Evolutionary conservation across 2,329 filamentous ascomycete genomes (phyloP).

Genomic region (Beauveria medogensis): DNA sequence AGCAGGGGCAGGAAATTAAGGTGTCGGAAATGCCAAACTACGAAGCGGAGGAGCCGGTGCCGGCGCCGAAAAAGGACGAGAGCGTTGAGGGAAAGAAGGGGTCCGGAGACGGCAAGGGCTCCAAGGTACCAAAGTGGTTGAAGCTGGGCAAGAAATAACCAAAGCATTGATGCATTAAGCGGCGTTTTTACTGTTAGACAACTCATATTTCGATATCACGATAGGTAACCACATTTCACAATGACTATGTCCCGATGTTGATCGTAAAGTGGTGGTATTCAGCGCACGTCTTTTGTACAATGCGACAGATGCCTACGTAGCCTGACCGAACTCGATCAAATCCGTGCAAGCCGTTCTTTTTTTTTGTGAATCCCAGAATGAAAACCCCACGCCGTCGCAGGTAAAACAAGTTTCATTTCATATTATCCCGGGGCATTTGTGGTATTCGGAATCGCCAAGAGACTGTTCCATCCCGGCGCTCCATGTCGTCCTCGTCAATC

Average conservation of each 20-base stretch:
- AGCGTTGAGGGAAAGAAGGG: constrained; percentile 25
- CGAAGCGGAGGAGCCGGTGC: constrained; percentile 29
- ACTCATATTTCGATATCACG: background rate
- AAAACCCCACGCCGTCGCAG: constrained; percentile 10
- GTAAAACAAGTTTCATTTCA: constrained; percentile 8
- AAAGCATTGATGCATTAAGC: background rate
- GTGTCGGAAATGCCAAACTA: constrained; percentile 47
- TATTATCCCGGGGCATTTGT: background rate
- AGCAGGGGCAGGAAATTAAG: constrained; percentile 58
- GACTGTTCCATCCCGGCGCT: background rate
- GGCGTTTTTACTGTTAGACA: background rate
- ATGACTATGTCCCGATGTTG: background rate
- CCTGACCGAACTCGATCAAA: constrained; percentile 7
- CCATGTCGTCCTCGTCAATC: background rate
- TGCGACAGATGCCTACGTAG: constrained; percentile 4
- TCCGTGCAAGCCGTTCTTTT: constrained; percentile 4
- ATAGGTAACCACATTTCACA: background rate
- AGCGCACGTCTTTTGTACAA: constrained; percentile 8
- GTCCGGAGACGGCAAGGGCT: constrained; percentile 28
- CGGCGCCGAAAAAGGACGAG: constrained; percentile 18
- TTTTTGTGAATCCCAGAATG: constrained; percentile 5
- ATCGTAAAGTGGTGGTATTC: constrained; percentile 12
- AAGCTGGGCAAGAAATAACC: constrained; percentile 63
- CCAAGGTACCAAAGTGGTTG: constrained; percentile 61
- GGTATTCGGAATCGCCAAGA: background rate